Conservation (phyloP, 169 alveolate genomes). For the Plasmodium reichenowi region DNA sequence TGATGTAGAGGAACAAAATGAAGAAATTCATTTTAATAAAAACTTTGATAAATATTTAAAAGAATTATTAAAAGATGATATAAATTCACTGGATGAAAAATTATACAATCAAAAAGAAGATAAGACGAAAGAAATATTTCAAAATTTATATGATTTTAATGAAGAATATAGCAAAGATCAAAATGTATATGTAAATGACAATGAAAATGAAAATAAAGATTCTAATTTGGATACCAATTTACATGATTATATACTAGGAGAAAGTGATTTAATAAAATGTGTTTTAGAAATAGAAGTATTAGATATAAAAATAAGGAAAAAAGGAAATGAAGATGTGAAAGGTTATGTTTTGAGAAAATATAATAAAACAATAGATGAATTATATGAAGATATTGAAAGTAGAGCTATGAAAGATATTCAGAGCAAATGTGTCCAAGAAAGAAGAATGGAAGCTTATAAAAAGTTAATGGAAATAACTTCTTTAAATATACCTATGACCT, state of each 20-base stretch:
- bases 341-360: conserved; percentile 48
- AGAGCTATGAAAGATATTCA: conserved; percentile 69
- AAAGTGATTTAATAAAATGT: conserved; percentile 60
- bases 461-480: conserved; percentile 75
- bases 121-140: conserved; percentile 25
- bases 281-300: conserved; percentile 48
- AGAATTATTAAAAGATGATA: conserved; percentile 64
- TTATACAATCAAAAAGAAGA: conserved; percentile 6
- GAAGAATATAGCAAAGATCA: conserved; percentile 16
- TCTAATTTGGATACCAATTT: conserved; percentile 12
- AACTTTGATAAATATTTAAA: conserved; percentile 53
- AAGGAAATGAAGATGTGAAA: conserved; percentile 13
- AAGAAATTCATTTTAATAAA: conserved; percentile 20
- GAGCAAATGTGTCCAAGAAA: conserved; percentile 68
- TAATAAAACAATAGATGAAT: conserved; percentile 56
- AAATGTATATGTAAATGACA: background rate
- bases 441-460: conserved; percentile 77
- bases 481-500: conserved; percentile 60
- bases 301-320: conserved; percentile 42
- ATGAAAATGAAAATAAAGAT: conserved; percentile 14
- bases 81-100: conserved; percentile 60
- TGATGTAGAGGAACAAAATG: background rate
- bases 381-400: conserved; percentile 55
- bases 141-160: conserved; percentile 39
- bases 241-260: conserved; percentile 68